Evolutionary conservation across 306 rosid species (phyloP).

Genomic region (Fragaria nilgerrensis): DNA sequence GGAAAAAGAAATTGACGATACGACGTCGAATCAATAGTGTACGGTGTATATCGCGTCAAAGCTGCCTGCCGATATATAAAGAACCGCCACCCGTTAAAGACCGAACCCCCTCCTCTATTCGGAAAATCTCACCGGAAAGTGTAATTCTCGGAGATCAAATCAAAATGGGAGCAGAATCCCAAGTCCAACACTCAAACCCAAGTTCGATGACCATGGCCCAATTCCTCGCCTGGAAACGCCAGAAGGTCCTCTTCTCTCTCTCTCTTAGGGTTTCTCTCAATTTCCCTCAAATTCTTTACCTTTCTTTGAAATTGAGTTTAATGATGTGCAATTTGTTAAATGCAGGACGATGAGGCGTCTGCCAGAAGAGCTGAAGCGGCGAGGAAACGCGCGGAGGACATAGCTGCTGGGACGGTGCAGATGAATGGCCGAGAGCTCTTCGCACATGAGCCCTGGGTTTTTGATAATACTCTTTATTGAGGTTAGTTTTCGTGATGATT

Average conservation of each 20-base stretch:
- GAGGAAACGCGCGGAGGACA: slow-evolving; percentile 77
- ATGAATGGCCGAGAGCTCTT: slow-evolving; percentile 95
- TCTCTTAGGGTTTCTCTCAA: neutral
- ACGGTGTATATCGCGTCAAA: too few relatives aligned
- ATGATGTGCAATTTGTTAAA: too few relatives aligned
- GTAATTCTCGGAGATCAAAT: slow-evolving; percentile 11
- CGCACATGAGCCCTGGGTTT: slow-evolving; percentile 79
- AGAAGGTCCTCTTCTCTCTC: slow-evolving; percentile 45
- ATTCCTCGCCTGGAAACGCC: slow-evolving; percentile 83
- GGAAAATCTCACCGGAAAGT: neutral
- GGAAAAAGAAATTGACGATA: too few relatives aligned
- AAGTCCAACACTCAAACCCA: slow-evolving; percentile 26
- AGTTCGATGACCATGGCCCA: slow-evolving; percentile 43
- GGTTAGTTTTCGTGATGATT: slow-evolving; percentile 26
- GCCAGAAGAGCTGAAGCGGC: slow-evolving; percentile 69
- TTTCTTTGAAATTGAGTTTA: too few relatives aligned
- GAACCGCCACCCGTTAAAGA: neutral
- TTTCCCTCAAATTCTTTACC: neutral
- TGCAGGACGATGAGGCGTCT: slow-evolving; percentile 60
- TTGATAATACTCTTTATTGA: slow-evolving; percentile 69
- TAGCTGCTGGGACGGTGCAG: slow-evolving; percentile 66
- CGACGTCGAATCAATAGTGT: too few relatives aligned
- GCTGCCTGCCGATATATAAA: neutral
- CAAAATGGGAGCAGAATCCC: slow-evolving; percentile 44
- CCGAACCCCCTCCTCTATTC: neutral